Conservation (phyloP, 73 alveolate species). For the Paramecium sonneborni region DNA sequence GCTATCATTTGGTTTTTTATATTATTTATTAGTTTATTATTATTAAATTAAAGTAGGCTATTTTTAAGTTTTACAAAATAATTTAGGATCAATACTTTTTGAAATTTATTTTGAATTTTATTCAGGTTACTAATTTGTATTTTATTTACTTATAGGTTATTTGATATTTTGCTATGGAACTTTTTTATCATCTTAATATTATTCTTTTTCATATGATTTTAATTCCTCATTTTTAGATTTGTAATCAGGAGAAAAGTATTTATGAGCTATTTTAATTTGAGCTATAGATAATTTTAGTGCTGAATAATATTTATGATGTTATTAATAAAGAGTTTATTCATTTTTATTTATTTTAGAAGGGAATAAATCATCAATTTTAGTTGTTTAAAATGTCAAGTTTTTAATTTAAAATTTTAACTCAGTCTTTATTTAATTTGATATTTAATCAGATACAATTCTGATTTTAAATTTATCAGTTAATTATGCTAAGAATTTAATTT, state of each 20-base stretch:
- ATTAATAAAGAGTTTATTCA: neutral
- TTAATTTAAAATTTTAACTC: conserved; percentile 22
- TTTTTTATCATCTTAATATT: neutral
- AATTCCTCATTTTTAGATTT: neutral
- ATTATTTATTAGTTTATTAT: neutral
- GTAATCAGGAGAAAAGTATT: neutral
- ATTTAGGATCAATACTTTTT: neutral
- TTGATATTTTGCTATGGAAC: neutral
- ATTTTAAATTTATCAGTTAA: neutral
- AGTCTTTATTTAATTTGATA: neutral
- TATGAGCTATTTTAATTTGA: neutral
- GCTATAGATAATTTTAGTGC: neutral
- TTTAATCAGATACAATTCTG: conserved; percentile 29
- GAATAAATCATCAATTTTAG: neutral
- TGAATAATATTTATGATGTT: neutral
- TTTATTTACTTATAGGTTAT: neutral
- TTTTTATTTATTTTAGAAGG: neutral
- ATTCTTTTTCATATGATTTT: neutral
- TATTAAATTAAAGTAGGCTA: neutral
- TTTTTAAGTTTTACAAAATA: neutral
- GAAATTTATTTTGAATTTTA: neutral
- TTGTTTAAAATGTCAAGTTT: neutral
- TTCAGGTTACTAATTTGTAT: neutral
- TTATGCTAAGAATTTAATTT: neutral
- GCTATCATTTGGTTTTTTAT: neutral